Evolutionary conservation across 768 basidiomycete genomes (phyloP).

Genomic region (Russula emetica): DNA sequence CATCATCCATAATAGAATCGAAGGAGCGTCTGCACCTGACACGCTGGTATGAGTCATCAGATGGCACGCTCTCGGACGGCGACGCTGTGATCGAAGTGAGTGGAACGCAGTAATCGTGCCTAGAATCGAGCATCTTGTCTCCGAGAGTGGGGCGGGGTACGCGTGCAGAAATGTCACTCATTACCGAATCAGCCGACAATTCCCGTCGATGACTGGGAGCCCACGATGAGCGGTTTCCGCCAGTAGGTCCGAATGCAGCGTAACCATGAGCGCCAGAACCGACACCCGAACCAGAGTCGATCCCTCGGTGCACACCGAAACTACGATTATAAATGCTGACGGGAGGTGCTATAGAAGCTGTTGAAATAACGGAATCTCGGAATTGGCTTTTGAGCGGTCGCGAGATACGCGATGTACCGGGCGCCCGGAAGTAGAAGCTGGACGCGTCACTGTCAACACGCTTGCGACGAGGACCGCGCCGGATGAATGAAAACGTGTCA

Average conservation of each 20-base stretch:
- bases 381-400: conserved; percentile 47
- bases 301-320: conserved; percentile 46
- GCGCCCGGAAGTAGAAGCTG: conserved; percentile 67
- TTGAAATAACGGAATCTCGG: conserved; percentile 51
- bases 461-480: conserved; percentile 38
- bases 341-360: conserved; percentile 58
- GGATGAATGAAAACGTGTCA: conserved; percentile 68
- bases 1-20: conserved; percentile 65
- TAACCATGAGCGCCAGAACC: conserved; percentile 57
- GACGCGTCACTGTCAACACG: conserved; percentile 74
- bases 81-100: conserved; percentile 64
- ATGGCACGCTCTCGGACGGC: conserved; percentile 45
- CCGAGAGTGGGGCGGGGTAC: conserved; percentile 70
- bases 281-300: conserved; percentile 55
- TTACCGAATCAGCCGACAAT: conserved; percentile 57
- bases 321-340: conserved; percentile 70
- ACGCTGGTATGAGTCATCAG: conserved; percentile 29
- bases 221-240: conserved; percentile 57
- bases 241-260: conserved; percentile 46
- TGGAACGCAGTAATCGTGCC: conserved; percentile 47
- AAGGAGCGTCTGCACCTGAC: conserved; percentile 42
- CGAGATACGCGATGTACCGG: conserved; percentile 29
- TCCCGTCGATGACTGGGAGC: conserved; percentile 50
- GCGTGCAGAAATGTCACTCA: conserved; percentile 60
- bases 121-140: conserved; percentile 82